Base-by-base conservation (phyloP, 257 asterid species). In the Solanum microdontum region DNA sequence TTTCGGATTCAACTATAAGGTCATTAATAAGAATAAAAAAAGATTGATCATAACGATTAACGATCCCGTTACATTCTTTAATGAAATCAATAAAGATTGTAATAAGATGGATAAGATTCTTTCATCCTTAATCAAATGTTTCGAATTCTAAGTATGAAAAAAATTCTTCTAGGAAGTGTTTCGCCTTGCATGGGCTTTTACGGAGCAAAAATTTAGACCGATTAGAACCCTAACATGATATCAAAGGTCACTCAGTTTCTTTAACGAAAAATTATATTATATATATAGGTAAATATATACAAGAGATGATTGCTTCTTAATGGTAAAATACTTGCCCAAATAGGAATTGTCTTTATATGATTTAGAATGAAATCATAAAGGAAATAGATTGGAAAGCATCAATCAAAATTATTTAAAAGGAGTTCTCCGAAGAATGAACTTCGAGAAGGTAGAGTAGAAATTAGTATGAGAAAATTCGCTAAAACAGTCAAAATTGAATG, bases 11-110 rank as follows among this genome's bases (percentile, higher is more conserved):
- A n/a, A 62, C 10, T 62, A 2, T n/a, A 0, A 62, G 2, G 70
- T 23, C 3, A 2, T 62, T 62, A 62, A 62, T 62, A 23, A 23
- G 8, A 21, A 62, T 6, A 21, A 21, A 62, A 62, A 9, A 9
- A 0, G 32, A 64, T 11, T 10, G 7, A n/a, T 64, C 72, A n/a
- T 24, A 11, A n/a, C 15, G 0, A 64, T 64, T 24, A 11, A n/a
- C 14, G 0, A 62, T 62, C 0, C 8, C 28, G n/a, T 64, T 64
- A n/a, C 1, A 64, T 10, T 64, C 32, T 64, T 4, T 4, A 11
- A 64, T 24, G 14, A 1, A 64, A 64, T 64, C 28, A 64, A 64
- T 0, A 64, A 62, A 64, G 7, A 4, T 64, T 10, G 1, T 24
- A 11, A 64, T 64, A 11, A 5, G 1, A 64, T n/a, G 26, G 26